These are phyloP conservation scores for Paecilomyces sp. DNA, from an alignment of 2,329 filamentous ascomycete species.

Conservation along the genomic window DNA sequence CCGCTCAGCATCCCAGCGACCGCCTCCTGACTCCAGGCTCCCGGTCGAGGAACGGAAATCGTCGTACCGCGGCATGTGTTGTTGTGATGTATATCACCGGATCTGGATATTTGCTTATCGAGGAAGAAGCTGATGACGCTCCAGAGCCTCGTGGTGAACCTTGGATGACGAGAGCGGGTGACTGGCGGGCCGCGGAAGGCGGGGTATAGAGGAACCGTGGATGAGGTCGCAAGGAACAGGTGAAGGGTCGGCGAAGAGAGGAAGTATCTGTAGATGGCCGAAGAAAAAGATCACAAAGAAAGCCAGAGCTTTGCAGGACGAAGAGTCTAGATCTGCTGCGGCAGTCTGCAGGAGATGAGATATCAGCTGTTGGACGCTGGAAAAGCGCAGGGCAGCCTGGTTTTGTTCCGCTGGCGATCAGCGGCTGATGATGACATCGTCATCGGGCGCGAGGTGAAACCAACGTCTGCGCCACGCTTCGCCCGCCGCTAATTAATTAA, in stretches of 20 bases:
- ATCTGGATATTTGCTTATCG: background rate
- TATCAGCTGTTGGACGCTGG: background rate
- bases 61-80: constrained; percentile 29
- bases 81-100: constrained; percentile 6
- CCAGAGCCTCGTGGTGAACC: constrained; percentile 14
- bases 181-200: constrained; percentile 18
- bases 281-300: background rate
- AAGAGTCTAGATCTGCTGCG: background rate
- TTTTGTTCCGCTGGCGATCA: background rate
- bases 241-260: background rate
- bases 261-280: background rate
- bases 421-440: background rate
- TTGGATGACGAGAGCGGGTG: constrained; percentile 30
- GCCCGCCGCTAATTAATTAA: background rate
- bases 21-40: constrained; percentile 19
- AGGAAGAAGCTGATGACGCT: constrained; percentile 1
- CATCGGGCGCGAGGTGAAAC: background rate
- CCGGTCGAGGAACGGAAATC: constrained; percentile 29
- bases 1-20: constrained; percentile 34
- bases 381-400: background rate
- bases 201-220: background rate
- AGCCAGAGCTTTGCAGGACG: background rate
- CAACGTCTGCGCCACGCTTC: background rate
- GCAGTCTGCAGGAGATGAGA: background rate
- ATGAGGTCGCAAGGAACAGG: background rate